These are phyloP conservation scores for Sphaerostilbella broomeana DNA, from an alignment of 2,329 filamentous ascomycete species.

Conservation along the genomic window DNA sequence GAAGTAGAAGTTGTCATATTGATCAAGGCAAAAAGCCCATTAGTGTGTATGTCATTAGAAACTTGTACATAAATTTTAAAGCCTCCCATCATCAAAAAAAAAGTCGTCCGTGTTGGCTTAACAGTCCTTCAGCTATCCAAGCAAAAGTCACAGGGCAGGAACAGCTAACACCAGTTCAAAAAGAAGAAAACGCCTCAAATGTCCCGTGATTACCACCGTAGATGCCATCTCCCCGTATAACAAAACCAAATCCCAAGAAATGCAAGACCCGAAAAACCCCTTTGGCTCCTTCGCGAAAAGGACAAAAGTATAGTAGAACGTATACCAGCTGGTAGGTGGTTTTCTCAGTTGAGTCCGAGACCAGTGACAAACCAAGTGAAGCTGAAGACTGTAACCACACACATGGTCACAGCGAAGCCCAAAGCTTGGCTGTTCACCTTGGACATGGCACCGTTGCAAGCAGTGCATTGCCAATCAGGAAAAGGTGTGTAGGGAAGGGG, in stretches of 20 bases:
- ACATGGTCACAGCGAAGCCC: constrained; percentile 47
- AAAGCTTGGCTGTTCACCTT: constrained; percentile 42
- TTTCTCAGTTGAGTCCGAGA: constrained; percentile 30
- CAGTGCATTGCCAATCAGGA: constrained; percentile 49
- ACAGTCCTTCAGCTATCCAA: constrained; percentile 9
- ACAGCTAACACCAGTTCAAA: constrained; percentile 5
- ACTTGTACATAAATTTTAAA: constrained; percentile 9
- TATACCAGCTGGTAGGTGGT: not conserved
- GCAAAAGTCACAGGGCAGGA: not conserved
- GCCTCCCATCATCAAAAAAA: constrained; percentile 12
- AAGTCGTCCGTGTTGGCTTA: constrained; percentile 9
- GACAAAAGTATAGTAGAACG: not conserved
- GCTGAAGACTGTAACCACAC: constrained; percentile 48
- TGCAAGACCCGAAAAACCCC: not conserved
- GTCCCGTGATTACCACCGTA: constrained; percentile 9
- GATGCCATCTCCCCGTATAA: constrained; percentile 2
- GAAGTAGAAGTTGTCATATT: no score
- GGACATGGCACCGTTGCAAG: constrained; percentile 48
- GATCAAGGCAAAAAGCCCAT: constrained; percentile 10
- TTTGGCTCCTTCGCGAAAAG: constrained; percentile 1
- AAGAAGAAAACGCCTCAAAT: constrained; percentile 10
- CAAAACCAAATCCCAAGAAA: not conserved
- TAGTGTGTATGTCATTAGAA: constrained; percentile 14
- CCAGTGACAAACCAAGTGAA: constrained; percentile 61
- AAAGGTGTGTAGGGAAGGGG: constrained; percentile 45